Percentiles rank a stretch among this genome's conserved stretches.
Evolutionary conservation across 108 stramenopile genomes (phyloP).

Genomic region (Schizochytrium sp.): DNA sequence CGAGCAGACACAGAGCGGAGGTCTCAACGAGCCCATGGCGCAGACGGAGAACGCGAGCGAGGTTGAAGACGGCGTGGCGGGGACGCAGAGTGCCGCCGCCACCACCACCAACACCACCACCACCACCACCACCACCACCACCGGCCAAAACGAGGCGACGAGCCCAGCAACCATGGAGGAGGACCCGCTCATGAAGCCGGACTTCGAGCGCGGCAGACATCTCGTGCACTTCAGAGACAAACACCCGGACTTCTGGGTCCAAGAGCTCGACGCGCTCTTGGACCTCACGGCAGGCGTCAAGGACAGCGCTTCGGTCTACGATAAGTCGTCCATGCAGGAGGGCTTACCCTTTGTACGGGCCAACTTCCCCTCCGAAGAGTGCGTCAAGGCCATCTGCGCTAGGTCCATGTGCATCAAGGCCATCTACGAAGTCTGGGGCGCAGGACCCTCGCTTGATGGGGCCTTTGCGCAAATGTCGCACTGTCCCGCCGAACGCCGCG

Average conservation of each 20-base stretch:
- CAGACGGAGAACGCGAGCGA: too few species aligned
- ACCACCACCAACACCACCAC: too few species aligned
- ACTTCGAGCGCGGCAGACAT: neutral
- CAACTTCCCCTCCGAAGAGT: neutral
- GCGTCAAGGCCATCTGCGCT: neutral
- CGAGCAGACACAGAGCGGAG: too few species aligned
- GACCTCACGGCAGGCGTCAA: neutral
- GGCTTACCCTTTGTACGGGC: neutral
- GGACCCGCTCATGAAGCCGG: neutral
- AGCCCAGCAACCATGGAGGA: too few species aligned
- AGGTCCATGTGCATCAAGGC: conserved; percentile 18
- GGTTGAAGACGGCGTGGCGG: too few species aligned
- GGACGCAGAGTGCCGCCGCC: too few species aligned
- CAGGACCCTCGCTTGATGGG: neutral
- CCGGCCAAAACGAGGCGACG: too few species aligned
- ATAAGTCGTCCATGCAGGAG: neutral
- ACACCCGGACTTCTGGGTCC: neutral
- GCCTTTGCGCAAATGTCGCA: neutral
- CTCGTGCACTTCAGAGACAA: neutral
- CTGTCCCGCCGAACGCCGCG: neutral
- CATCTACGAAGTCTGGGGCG: neutral
- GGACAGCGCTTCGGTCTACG: neutral
- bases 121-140: too few species aligned
- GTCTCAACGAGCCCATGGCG: too few species aligned
- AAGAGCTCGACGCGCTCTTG: neutral